Evolutionary conservation across 306 rosid species (phyloP).

Genomic region (Prunus davidiana): DNA sequence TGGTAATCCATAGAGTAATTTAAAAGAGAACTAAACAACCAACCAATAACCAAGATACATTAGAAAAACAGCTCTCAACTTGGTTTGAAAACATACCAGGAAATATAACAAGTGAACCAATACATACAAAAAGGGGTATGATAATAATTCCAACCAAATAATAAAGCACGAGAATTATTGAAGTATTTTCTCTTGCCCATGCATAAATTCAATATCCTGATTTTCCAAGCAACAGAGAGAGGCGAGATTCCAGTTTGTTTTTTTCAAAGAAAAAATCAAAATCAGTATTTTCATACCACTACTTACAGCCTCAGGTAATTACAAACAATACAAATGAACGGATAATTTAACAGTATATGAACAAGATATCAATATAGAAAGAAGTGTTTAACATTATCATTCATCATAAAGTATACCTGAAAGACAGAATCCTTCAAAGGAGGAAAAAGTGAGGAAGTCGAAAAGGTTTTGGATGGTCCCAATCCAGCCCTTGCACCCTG

Average conservation of each 20-base stretch:
- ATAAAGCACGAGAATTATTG: not conserved
- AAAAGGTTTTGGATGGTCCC: conserved; percentile 38
- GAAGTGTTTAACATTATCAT: not conserved
- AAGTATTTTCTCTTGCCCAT: not conserved
- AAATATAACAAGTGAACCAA: no score
- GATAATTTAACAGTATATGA: not conserved
- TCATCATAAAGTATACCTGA: conserved; percentile 53
- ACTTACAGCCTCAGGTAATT: not conserved
- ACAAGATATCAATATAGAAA: not conserved
- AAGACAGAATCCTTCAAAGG: conserved; percentile 53
- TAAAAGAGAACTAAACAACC: no score
- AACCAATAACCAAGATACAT: no score
- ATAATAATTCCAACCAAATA: not conserved
- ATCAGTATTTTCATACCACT: not conserved
- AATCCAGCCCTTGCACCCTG: conserved; percentile 62
- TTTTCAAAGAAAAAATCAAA: not conserved
- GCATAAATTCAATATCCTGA: not conserved
- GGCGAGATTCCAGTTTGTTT: not conserved
- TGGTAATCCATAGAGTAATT: not conserved
- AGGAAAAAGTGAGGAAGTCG: conserved; percentile 53
- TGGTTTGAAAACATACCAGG: no score
- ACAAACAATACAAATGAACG: not conserved
- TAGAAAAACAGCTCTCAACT: no score
- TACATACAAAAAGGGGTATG: no score
- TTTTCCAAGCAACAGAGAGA: not conserved